Evolutionary conservation across 441 rosid genomes (phyloP).

Genomic region (Sinapis alba): DNA sequence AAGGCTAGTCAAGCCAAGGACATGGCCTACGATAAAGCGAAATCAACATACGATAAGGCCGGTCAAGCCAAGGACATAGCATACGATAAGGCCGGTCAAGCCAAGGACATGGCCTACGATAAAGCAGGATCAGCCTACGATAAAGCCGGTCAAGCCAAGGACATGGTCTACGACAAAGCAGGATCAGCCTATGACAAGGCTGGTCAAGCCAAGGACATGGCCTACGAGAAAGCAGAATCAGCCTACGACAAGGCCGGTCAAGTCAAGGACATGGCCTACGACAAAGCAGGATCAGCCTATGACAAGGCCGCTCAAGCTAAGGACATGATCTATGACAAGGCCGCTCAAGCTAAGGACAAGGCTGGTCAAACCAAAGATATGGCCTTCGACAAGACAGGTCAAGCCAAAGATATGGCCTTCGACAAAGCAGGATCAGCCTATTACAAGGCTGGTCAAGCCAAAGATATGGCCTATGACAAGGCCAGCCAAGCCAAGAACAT

Average conservation of each 20-base stretch:
- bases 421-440: conserved; percentile 9
- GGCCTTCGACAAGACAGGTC: conserved; percentile 34
- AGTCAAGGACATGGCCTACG: background rate
- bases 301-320: conserved; percentile 38
- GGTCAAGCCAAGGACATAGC: conserved; percentile 19
- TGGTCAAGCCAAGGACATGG: conserved; percentile 13
- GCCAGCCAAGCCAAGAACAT: conserved; percentile 28
- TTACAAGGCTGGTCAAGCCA: conserved; percentile 29
- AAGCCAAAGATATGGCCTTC: conserved; percentile 5
- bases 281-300: background rate
- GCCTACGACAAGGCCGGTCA: conserved; percentile 30
- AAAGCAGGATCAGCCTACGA: conserved; percentile 26
- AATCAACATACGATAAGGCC: conserved; percentile 19
- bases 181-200: conserved; percentile 31
- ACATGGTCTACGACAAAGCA: conserved; percentile 19
- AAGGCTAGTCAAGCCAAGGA: conserved; percentile 29
- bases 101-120: conserved; percentile 30
- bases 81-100: conserved; percentile 29
- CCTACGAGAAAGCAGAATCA: background rate
- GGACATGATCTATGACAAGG: conserved; percentile 26
- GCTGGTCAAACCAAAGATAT: conserved; percentile 23
- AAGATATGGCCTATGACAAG: conserved; percentile 20
- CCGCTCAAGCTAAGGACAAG: conserved; percentile 9
- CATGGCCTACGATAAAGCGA: conserved; percentile 25
- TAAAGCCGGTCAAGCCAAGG: conserved; percentile 23